Base-by-base conservation (phyloP, 176 grass and related monocot genomes). In the Saccharum spontaneum region DNA sequence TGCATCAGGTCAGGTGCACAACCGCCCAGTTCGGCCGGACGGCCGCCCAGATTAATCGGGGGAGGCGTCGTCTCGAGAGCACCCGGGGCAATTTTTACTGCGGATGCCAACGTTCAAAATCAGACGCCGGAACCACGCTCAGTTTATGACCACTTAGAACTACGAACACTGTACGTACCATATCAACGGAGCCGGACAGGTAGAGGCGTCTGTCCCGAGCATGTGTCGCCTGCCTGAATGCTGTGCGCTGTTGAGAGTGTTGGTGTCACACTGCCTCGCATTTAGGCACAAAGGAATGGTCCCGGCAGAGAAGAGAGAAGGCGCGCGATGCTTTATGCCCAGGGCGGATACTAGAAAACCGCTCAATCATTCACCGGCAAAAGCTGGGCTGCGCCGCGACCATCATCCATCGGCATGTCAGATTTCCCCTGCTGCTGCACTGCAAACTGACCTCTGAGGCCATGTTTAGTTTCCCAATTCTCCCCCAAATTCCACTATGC, bases 321-420 rank as follows among this genome's bases (percentile, higher is more conserved):
- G 52, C 7, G 6, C 7, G 18, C 7, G 18, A 7, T 59, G 59
- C 37, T 20, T 57, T 22, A 33, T 17, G 17, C 40, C 74, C 22
- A 3, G 68, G 63, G 66, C n/a, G 72, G 38, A 40, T 74, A 39
- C 31, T 40, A 63, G 54, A 73, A 54, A 41, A 62, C 75, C 33
- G 16, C 11, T 52, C 52, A 20, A 41, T 45, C 68, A 75, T 89
- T 48, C 13, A 43, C 36, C 37, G 46, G 69, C 82, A 79, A 79
- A 84, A 80, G 36, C 44, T 38, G 81, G 10, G 5, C 33, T 2
- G 0, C 31, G 0, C 54, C 30, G 67, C 41, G 36, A 7, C 3
- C 61, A 67, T 80, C 48, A 11, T 17, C 75, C 20, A 59, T 59
- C 54, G 20, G 59, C 3, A 0, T 60, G 22, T 80, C 76, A 68